A percentile compares a stretch with the other conserved stretches of the same genome.
phyloP scores from a whole-genome alignment of 2,329 filamentous ascomycete species.

The Calonectria pseudoreteaudii region DNA sequence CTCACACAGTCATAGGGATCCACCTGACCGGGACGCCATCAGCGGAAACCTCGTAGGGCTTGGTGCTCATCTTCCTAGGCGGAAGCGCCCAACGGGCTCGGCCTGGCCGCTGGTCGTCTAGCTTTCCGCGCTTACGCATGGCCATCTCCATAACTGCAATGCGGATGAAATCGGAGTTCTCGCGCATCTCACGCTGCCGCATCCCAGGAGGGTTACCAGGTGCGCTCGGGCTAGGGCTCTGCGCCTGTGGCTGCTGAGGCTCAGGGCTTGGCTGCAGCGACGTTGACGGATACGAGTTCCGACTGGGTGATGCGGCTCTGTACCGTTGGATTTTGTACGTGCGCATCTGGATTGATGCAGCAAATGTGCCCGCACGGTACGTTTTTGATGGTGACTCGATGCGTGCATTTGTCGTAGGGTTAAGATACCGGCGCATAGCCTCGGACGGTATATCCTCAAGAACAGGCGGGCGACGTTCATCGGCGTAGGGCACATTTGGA shows the following conservation, averaged over 20 bases:
- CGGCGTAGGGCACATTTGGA: constrained; percentile 73
- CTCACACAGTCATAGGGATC: constrained; percentile 55
- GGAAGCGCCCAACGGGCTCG: constrained; percentile 77
- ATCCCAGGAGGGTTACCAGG: constrained; percentile 57
- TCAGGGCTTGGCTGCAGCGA: constrained; percentile 47
- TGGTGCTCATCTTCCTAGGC: constrained; percentile 66
- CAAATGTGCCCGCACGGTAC: constrained; percentile 59
- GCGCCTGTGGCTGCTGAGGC: constrained; percentile 44
- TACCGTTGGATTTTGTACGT: constrained; percentile 73
- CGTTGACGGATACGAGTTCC: constrained; percentile 47
- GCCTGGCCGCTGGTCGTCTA: constrained; percentile 74
- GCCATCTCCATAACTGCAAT: constrained; percentile 80
- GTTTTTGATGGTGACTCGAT: constrained; percentile 46
- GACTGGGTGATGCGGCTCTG: constrained; percentile 50
- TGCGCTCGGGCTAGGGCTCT: constrained; percentile 47
- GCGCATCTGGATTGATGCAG: constrained; percentile 78
- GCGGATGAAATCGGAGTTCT: constrained; percentile 78
- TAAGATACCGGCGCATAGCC: constrained; percentile 75
- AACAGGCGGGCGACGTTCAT: constrained; percentile 73
- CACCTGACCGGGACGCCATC: constrained; percentile 72
- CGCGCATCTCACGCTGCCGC: constrained; percentile 75
- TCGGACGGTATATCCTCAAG: constrained; percentile 74
- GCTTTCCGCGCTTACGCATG: constrained; percentile 75
- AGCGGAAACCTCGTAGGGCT: constrained; percentile 66
- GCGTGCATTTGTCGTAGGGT: constrained; percentile 65